Conservation (phyloP, 2,329 filamentous ascomycete species). For the Apiospora pterosperma region DNA sequence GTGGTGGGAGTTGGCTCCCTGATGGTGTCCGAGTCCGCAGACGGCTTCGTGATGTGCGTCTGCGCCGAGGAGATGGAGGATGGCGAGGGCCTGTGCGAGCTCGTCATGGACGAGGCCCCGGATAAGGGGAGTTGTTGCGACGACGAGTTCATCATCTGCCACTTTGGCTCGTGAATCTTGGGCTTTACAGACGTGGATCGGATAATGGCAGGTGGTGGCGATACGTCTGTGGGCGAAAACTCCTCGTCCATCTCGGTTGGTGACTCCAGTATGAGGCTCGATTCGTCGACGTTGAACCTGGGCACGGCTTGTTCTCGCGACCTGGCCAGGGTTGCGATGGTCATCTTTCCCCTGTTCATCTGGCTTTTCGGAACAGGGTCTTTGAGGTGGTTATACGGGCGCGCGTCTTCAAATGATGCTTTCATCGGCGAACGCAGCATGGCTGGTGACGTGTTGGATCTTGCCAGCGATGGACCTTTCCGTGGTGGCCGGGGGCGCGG, state of each 20-base stretch:
- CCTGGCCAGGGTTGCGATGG: constrained; percentile 19
- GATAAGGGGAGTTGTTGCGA: constrained; percentile 29
- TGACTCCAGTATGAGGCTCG: constrained; percentile 39
- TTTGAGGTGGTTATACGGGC: constrained; percentile 15
- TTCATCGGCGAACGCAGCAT: constrained; percentile 40
- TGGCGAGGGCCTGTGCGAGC: constrained; percentile 27
- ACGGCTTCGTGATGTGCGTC: constrained; percentile 30
- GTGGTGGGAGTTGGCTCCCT: constrained; percentile 13
- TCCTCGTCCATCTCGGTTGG: constrained; percentile 27
- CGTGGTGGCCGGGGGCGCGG: constrained; percentile 5
- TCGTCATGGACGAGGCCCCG: constrained; percentile 21
- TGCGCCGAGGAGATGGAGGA: constrained; percentile 30
- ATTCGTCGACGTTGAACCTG: constrained; percentile 30
- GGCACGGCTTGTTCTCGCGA: constrained; percentile 14
- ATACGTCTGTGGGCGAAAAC: background rate
- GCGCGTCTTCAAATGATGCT: constrained; percentile 27
- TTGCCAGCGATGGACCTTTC: constrained; percentile 13
- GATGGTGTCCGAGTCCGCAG: constrained; percentile 30
- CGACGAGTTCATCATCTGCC: constrained; percentile 44
- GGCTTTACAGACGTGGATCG: constrained; percentile 30
- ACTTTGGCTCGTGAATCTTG: constrained; percentile 38
- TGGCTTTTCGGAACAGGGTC: constrained; percentile 15
- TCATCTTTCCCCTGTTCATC: constrained; percentile 17
- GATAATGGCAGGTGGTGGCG: constrained; percentile 9
- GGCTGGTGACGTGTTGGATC: constrained; percentile 55